phyloP scores from a whole-genome alignment of 2,329 filamentous ascomycete species.

The Calonectria pseudoreteaudii region DNA sequence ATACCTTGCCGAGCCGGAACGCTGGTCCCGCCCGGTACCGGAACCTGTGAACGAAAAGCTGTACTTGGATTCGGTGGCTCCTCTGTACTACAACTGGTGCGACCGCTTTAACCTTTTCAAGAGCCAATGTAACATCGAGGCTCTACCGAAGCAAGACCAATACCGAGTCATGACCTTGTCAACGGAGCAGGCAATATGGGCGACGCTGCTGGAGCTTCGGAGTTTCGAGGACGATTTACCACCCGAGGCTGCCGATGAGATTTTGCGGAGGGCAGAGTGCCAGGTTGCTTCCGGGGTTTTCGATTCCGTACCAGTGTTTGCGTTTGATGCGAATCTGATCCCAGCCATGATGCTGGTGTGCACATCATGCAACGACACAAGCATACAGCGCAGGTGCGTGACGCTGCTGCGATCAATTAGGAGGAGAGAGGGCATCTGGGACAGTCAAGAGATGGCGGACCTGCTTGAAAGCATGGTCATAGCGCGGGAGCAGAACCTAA shows the following conservation, averaged over 20 bases:
- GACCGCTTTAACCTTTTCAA: conserved; percentile 17
- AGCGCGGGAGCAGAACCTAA: conserved; percentile 13
- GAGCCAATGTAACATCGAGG: neutral
- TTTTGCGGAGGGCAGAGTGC: conserved; percentile 22
- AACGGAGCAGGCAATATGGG: conserved; percentile 22
- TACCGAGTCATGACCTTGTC: conserved; percentile 14
- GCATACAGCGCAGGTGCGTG: conserved; percentile 23
- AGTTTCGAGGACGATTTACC: conserved; percentile 3
- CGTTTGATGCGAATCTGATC: conserved; percentile 31
- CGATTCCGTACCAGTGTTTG: conserved; percentile 20
- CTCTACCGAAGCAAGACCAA: conserved; percentile 15
- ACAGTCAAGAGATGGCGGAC: conserved; percentile 35
- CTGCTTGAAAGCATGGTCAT: conserved; percentile 29
- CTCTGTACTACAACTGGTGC: conserved; percentile 14
- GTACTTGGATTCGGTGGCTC: conserved; percentile 9
- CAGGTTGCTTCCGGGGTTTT: conserved; percentile 11
- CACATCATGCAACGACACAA: conserved; percentile 18
- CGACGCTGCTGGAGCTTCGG: conserved; percentile 1
- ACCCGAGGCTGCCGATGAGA: conserved; percentile 10
- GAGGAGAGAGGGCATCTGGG: conserved; percentile 38
- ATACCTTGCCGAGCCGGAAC: neutral
- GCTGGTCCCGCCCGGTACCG: neutral
- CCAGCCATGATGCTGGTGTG: conserved; percentile 29
- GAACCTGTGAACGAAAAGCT: neutral
- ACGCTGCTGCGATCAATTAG: conserved; percentile 23